Base-by-base conservation (phyloP, 768 basidiomycete species). In the Galerina marginata region DNA sequence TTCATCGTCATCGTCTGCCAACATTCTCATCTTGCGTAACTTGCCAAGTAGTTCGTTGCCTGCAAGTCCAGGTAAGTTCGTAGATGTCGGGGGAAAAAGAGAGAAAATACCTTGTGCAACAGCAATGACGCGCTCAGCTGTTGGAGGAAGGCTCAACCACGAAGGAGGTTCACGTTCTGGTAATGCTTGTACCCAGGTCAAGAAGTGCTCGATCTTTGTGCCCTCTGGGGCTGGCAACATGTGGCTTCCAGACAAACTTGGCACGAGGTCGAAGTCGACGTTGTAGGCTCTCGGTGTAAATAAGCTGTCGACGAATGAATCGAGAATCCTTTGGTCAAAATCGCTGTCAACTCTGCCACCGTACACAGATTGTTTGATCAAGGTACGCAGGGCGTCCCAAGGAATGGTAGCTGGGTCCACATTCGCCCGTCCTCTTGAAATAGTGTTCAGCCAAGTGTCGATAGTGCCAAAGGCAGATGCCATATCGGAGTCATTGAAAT, bases 401-500 rank as follows among this genome's bases (percentile, higher is more conserved):
- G 97, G 97, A 51, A 99, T 95, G 9, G 83, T 81, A 0, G 86
- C 89, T 1, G 97, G 97, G 71, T 98, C 92, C 57, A 99, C 86
- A 70, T 99, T 99, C 4, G 95, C 84, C 55, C 90, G 84, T 20
- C 96, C 96, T 71, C 93, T 92, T 4, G 96, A 90, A 51, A 91
- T 82, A 0, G 83, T 72, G 52, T 81, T 83, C 52, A 99, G 81
- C 95, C 96, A 99, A 1, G 88, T 82, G 71, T 98, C 96, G 71
- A 99, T 97, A 15, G 93, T 96, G 43, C 83, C 84, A 69, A 94
- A 91, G 1, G 96, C 96, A 10, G 96, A 91, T 14, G 91, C 86
- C 85, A 97, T 92, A 71, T 99, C 97, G 4, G 96, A 97, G 72
- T 99, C 96, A 75, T 99, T 99, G 86, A 99, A 99, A 73, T 99